Base-by-base conservation (phyloP, 768 basidiomycete species). In the Dacryopinax primogenitus region DNA sequence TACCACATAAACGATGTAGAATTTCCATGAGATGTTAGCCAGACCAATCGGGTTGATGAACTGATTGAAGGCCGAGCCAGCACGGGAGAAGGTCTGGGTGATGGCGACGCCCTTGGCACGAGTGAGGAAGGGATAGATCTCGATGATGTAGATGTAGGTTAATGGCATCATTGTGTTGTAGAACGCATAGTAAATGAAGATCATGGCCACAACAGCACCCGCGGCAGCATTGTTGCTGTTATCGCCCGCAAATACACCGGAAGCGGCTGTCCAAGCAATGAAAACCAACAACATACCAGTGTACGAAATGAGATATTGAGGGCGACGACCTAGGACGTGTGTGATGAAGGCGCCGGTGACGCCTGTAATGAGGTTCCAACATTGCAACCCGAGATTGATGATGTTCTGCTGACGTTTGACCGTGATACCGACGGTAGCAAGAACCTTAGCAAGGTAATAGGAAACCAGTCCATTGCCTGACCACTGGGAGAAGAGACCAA, bases 71-170 rank as follows among this genome's bases (percentile, higher is more conserved):
- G 3, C 26, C 26, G 30, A n/a, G n/a, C 34, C 23, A 23, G 45
- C 45, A 47, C 45, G 45, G n/a, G 45, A 47, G 45, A 47, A 47
- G 45, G 45, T 47, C 45, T 47, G 45, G 11, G 45, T 73, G 23
- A 73, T 68, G 7, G 71, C 67, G n/a, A 70, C 65, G 12, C 72
- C 72, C 63, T 74, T 73, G 63, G 73, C 73, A 63, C 75, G 71
- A 63, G 73, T 70, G 39, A 68, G 65, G 64, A 68, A 73, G 33
- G 74, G 74, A 63, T 74, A 69, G 66, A 76, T 75, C 65, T 76
- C 76, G 44, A 74, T 67, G 4, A 69, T 70, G 70, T 68, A 7
- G 74, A 70, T 15, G 75, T 74, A 13, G 71, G 70, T 64, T 71
- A 73, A 30, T 6, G 62, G 62, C 30, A 33, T 33, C 34, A 62